These are phyloP conservation scores for Furcasterigmium furcatum DNA, from an alignment of 2,329 filamentous ascomycete species.

Conservation along the genomic window DNA sequence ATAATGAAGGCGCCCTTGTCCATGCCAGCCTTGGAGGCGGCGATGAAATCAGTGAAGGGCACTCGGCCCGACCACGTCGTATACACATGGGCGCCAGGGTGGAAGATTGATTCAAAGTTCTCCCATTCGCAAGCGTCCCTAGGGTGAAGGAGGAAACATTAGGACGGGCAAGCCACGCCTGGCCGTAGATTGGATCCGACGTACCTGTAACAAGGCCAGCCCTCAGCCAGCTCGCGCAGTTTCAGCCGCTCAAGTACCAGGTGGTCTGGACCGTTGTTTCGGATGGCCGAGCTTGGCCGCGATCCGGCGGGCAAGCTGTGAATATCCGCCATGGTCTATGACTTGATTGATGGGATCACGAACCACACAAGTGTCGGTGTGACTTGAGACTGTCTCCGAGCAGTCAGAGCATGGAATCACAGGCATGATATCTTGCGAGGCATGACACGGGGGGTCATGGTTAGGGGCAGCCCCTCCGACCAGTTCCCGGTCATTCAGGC, in stretches of 20 bases:
- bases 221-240: conserved; percentile 44
- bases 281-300: conserved; percentile 31
- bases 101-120: conserved; percentile 47
- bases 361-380: no score
- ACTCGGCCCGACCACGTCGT: conserved; percentile 47
- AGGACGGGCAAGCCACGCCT: neutral
- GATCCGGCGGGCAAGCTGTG: conserved; percentile 30
- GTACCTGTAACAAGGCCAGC: conserved; percentile 44
- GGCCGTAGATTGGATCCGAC: neutral
- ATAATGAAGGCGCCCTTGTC: conserved; percentile 39
- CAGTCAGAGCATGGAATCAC: no score
- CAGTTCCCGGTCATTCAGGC: no score
- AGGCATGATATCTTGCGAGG: no score
- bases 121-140: conserved; percentile 50
- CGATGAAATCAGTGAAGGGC: conserved; percentile 33
- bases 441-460: no score
- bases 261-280: conserved; percentile 43
- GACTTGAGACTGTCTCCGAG: no score
- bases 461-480: no score
- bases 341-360: no score
- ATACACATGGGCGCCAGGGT: conserved; percentile 42
- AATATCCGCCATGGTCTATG: conserved; percentile 25
- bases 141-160: neutral
- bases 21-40: conserved; percentile 32
- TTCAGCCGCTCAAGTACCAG: conserved; percentile 41